Base-by-base conservation (phyloP, 768 basidiomycete species). In the Pleurotus salmoneostramineus region DNA sequence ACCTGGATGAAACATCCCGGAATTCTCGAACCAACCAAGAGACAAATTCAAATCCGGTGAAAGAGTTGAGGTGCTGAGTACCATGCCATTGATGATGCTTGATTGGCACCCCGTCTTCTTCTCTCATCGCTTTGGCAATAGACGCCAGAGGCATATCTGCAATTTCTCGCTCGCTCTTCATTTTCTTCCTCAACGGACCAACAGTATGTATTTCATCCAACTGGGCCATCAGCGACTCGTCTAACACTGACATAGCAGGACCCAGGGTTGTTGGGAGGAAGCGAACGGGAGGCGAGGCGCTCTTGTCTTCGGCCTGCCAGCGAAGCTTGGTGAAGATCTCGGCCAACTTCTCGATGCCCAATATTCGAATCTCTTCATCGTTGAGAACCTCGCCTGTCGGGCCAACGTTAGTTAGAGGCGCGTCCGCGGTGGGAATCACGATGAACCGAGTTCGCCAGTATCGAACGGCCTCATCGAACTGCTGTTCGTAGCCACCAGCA, bases 371-470 rank as follows among this genome's bases (percentile, higher is more conserved):
- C 70, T 96, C 95, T 69, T 95, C 92, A 33, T 93, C 91, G 62
- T 87, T 84, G 50, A 96, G 78, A 55, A 77, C 78, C 67, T 96
- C 94, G 1, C 88, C 89, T 1, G 80, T 79, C 0, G 88, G 79
- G 0, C 86, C 84, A 10, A 76, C 72, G 45, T 74, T 79, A 1
- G 78, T 67, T 35, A 77, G 72, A 3, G 82, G 93, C 59, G 84
- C 79, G 37, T 92, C 89, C 11, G 82, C 77, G 0, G 93, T 88
- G 0, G 96, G 96, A 32, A 99, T 90, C 15, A 99, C 85, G 27
- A 98, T 80, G 68, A 97, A 97, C 17, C 95, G 81, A 0, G 95
- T 98, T 10, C 95, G 82, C 93, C 96, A 97, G 65, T 96, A 96
- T 47, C 91, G 84, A 34, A 95, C 76, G 2, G 89, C 87, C 59